A percentile compares a stretch with the other conserved stretches of the same genome.
phyloP scores from a whole-genome alignment of 2,329 filamentous ascomycete genomes.

The Cyphellophora europaea region DNA sequence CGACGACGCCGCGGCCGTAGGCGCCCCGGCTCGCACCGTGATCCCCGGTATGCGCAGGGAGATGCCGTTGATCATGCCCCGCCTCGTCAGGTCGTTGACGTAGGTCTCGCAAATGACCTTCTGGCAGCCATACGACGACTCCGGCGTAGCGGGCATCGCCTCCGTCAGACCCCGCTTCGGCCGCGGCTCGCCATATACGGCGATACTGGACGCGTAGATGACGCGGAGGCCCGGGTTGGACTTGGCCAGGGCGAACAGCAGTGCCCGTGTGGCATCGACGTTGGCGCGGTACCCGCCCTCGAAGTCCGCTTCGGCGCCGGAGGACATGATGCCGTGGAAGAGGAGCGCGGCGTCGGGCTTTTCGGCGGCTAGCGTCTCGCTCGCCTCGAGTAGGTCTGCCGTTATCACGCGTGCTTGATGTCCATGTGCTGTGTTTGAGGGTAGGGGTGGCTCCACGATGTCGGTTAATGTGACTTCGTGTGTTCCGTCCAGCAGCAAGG shows the following conservation, averaged over 20 bases:
- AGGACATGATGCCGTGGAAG: constrained; percentile 59
- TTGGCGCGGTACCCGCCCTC: constrained; percentile 50
- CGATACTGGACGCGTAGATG: constrained; percentile 52
- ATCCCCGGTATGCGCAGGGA: constrained; percentile 51
- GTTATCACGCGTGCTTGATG: constrained; percentile 39
- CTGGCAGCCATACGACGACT: constrained; percentile 53
- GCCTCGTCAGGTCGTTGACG: constrained; percentile 52
- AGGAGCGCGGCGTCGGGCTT: constrained; percentile 45
- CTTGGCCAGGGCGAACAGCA: constrained; percentile 42
- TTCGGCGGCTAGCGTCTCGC: constrained; percentile 23
- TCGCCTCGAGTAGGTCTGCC: constrained; percentile 43
- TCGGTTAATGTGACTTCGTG: constrained; percentile 37
- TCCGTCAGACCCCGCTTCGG: constrained; percentile 40
- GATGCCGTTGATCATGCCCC: constrained; percentile 48
- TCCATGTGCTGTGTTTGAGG: constrained; percentile 35
- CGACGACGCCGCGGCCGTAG: constrained; percentile 41
- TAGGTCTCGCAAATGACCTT: constrained; percentile 53
- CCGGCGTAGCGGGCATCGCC: constrained; percentile 43
- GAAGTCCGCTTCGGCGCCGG: constrained; percentile 50
- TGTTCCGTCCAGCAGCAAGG: constrained; percentile 39
- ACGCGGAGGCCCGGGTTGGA: constrained; percentile 45
- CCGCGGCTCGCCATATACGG: constrained; percentile 50
- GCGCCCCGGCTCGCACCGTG: constrained; percentile 42
- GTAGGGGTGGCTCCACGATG: constrained; percentile 43
- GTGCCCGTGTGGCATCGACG: constrained; percentile 46